These are phyloP conservation scores for Nannizziopsis barbatae DNA, from an alignment of 2,329 filamentous ascomycete species.

Conservation along the genomic window DNA sequence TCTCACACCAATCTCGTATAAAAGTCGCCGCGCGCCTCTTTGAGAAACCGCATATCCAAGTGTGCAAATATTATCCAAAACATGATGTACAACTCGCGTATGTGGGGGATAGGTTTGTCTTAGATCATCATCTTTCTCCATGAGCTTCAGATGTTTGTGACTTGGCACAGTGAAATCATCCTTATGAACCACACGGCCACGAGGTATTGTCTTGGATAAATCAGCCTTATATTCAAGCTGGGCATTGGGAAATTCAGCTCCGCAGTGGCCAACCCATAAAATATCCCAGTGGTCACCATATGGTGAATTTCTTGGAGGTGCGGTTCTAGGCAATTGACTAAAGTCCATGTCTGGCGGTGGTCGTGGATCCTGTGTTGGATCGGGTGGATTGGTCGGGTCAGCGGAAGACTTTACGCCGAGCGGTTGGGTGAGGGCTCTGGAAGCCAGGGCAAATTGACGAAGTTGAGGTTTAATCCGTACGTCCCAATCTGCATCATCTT, in stretches of 20 bases:
- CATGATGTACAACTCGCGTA: conserved; percentile 37
- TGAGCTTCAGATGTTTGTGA: neutral
- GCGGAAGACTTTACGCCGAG: no score
- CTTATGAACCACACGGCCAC: neutral
- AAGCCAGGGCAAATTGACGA: conserved; percentile 11
- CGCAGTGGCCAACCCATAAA: conserved; percentile 35
- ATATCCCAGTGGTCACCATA: conserved; percentile 46
- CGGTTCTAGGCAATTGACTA: conserved; percentile 10
- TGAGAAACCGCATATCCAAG: conserved; percentile 39
- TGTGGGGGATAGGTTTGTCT: conserved; percentile 28
- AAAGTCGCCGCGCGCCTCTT: conserved; percentile 34
- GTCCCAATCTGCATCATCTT: conserved; percentile 51
- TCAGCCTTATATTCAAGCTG: neutral
- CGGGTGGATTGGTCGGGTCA: no score
- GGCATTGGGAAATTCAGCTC: conserved; percentile 14
- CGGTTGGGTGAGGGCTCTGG: no score
- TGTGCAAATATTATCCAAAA: conserved; percentile 32
- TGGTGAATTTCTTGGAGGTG: conserved; percentile 26
- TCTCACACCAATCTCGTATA: conserved; percentile 37
- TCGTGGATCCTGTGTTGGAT: no score
- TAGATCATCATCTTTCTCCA: no score
- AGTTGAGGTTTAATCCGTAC: conserved; percentile 42
- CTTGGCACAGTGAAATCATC: conserved; percentile 4
- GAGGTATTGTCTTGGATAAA: neutral
- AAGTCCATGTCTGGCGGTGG: neutral